Evolutionary conservation across 148 eudicot genomes (phyloP), one percentile per base, ranked within the genome.

Genomic region (Silene uniflora): DNA sequence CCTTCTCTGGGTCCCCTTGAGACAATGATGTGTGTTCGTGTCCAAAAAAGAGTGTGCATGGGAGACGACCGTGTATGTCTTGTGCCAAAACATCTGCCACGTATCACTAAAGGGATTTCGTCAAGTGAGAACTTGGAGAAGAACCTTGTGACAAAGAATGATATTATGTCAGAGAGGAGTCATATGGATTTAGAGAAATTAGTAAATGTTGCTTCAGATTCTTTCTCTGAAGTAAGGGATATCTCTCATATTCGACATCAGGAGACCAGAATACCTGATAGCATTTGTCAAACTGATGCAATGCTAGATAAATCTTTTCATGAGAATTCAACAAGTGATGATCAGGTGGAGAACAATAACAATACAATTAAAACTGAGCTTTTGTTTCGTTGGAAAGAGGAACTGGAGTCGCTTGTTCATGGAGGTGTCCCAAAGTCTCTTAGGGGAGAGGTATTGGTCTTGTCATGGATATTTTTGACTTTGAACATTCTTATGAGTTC

Each of bases 341-440:
- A 62, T 67, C 62, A 35, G 32, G 84, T 67, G 52, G 81, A 29
- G 58, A 78, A 32, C 71, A 72, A 24, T 78, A 56, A 56, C 73
- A 83, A 64, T 77, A 68, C 22, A 24, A 77, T 27, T 19, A 52
- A 73, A 59, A 71, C 81, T 14, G 86, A 83, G 72, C 24, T 80
- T 65, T 67, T 68, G 13, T 83, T 82, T 73, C 87, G 91, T 64
- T 86, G 86, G 90, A 90, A 87, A 77, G 84, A 90, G 83, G 98
- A 94, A 84, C 78, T 94, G 56, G 93, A 89, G 85, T 86, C 83
- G 78, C 98, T 94, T 64, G 98, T 94, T 77, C 98, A 62, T 54
- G 97, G 93, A 79, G 98, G 98, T 75, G 87, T 94, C 59, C 98
- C 98, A 61, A 88, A 87, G 89, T 80, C 88, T 79, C 87, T 94